Percentiles rank a stretch among this genome's conserved stretches.
Conservation (phyloP, 1,139 yeast species). For the Blastobotrys illinoisensis region DNA sequence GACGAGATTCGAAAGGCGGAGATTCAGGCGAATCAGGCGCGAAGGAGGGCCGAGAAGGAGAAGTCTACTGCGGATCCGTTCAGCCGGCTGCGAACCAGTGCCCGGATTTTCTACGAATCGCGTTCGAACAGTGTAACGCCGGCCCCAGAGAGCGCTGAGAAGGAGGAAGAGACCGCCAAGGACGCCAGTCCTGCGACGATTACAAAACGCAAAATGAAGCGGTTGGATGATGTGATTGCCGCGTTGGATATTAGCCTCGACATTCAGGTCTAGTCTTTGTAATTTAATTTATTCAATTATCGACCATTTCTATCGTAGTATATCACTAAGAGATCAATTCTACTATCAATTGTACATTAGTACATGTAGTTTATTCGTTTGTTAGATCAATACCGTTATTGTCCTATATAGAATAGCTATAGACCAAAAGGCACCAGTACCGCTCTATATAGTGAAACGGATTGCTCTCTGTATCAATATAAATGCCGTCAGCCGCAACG, state of each 20-base stretch:
- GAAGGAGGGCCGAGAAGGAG: slow-evolving; percentile 43
- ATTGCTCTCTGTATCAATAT: too few relatives aligned
- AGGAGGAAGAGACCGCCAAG: slow-evolving; percentile 37
- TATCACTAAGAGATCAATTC: too few relatives aligned
- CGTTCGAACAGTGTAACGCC: slow-evolving; percentile 22
- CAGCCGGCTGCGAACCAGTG: slow-evolving; percentile 78
- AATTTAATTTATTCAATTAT: background rate
- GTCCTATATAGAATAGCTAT: too few relatives aligned
- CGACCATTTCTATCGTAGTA: too few relatives aligned
- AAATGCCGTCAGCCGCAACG: too few relatives aligned
- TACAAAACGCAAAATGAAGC: slow-evolving; percentile 34
- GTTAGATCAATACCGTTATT: too few relatives aligned
- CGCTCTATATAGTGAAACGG: too few relatives aligned
- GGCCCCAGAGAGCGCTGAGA: slow-evolving; percentile 37
- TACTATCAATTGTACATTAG: too few relatives aligned
- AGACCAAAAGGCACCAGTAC: too few relatives aligned
- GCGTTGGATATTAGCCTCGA: slow-evolving; percentile 42
- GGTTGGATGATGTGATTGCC: slow-evolving; percentile 43
- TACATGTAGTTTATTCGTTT: too few relatives aligned
- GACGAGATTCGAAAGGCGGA: slow-evolving; percentile 79
- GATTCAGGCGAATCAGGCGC: slow-evolving; percentile 51
- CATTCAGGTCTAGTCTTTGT: slow-evolving; percentile 24
- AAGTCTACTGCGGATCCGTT: slow-evolving; percentile 73
- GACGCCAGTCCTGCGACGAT: slow-evolving; percentile 22
- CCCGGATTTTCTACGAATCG: slow-evolving; percentile 67